Conservation (phyloP, 495 filamentous ascomycete species). For the Daldinia caldariorum region DNA sequence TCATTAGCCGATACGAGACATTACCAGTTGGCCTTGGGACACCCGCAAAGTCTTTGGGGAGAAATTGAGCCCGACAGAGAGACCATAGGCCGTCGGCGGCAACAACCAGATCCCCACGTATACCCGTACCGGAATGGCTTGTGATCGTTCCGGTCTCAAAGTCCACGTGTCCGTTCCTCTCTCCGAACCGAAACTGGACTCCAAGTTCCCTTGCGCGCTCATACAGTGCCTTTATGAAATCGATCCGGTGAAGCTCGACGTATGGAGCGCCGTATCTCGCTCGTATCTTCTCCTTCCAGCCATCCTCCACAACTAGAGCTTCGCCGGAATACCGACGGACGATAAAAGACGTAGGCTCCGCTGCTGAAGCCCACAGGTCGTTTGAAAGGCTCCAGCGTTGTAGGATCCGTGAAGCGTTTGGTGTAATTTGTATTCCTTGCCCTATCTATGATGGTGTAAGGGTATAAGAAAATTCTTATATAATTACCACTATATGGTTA, state of each 20-base stretch:
- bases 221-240: conserved; percentile 55
- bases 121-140: conserved; percentile 45
- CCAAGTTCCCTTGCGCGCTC: conserved; percentile 48
- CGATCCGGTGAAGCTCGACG: conserved; percentile 56
- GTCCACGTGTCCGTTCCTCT: conserved; percentile 50
- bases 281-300: conserved; percentile 46
- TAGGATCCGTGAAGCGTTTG: conserved; percentile 58
- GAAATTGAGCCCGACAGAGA: conserved; percentile 52
- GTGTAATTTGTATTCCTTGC: conserved; percentile 58
- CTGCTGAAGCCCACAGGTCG: conserved; percentile 48
- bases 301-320: conserved; percentile 44
- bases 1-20: conserved; percentile 63
- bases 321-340: conserved; percentile 51
- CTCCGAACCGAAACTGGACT: conserved; percentile 47
- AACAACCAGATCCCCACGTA: conserved; percentile 59
- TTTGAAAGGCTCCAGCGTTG: conserved; percentile 58
- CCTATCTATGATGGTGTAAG: conserved; percentile 47
- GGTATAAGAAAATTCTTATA: neutral
- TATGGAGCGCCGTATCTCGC: conserved; percentile 53
- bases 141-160: conserved; percentile 52
- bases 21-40: conserved; percentile 62
- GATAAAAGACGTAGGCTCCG: conserved; percentile 35
- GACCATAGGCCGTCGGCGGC: conserved; percentile 66
- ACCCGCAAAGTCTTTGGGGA: conserved; percentile 50
- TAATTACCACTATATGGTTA: neutral